Percentiles rank a stretch among this genome's conserved stretches.
These are phyloP conservation scores for Apiosordaria backusii DNA, from an alignment of 495 filamentous ascomycete species.

Conservation along the genomic window DNA sequence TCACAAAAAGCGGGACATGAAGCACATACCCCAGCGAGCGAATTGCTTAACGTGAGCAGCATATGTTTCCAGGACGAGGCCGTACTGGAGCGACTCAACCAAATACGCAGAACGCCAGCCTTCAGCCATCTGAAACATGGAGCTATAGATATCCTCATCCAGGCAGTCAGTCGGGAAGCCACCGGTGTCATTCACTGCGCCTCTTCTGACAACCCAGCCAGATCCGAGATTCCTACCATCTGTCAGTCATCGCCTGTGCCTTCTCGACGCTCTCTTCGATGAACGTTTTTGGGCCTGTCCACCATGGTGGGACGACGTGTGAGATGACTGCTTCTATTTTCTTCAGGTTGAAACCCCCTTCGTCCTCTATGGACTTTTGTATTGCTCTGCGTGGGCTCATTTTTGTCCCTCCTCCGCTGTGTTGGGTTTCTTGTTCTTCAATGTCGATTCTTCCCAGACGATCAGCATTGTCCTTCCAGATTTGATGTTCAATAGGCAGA, in stretches of 20 bases:
- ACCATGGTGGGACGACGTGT: no score
- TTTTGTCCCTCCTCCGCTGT: no score
- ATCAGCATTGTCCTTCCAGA: no score
- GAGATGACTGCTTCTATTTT: no score
- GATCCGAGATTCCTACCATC: slow-evolving; percentile 54
- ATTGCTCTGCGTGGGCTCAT: no score
- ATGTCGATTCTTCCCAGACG: no score
- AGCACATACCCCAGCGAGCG: slow-evolving; percentile 41
- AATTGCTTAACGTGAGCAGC: slow-evolving; percentile 51
- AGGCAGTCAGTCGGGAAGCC: slow-evolving; percentile 48
- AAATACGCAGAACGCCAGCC: slow-evolving; percentile 53
- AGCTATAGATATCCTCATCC: slow-evolving; percentile 51
- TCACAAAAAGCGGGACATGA: neutral
- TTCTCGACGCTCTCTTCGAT: no score
- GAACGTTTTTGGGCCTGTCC: no score
- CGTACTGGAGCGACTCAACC: slow-evolving; percentile 51
- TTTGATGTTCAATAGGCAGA: no score
- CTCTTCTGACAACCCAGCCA: slow-evolving; percentile 48
- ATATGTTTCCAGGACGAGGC: slow-evolving; percentile 48
- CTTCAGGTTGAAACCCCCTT: no score
- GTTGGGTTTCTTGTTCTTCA: no score
- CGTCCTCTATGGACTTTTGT: no score
- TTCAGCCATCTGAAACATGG: slow-evolving; percentile 44
- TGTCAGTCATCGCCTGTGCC: neutral
- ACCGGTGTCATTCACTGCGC: slow-evolving; percentile 50